Percentiles rank a stretch among this genome's conserved stretches.
Conservation (phyloP, 129 eudicot species). For the Helianthus annuus region HanXRQr2.0-SUNRISE NC_035443.2:168895261-168895760, state of each 20-base stretch:
- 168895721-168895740: too few species aligned
- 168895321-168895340: too few species aligned
- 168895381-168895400: background rate
- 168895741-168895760: too few species aligned
- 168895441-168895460: slow-evolving; percentile 69
- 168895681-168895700: too few species aligned
- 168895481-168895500: slow-evolving; percentile 67
- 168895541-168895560: slow-evolving; percentile 62
- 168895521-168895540: slow-evolving; percentile 94
- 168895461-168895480: slow-evolving; percentile 46
- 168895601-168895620: background rate
- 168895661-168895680: too few species aligned
- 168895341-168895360: too few species aligned
- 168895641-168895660: too few species aligned
- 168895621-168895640: background rate
- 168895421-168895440: slow-evolving; percentile 87
- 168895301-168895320: too few species aligned
- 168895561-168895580: slow-evolving; percentile 8
- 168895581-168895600: background rate
- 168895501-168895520: slow-evolving; percentile 96
- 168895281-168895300: too few species aligned
- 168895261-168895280: too few species aligned
- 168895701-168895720: too few species aligned
- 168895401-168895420: slow-evolving; percentile 9
- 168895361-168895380: slow-evolving; percentile 12